phyloP scores from a whole-genome alignment of 208 protist species.

The Naegleria gruberi region DNA sequence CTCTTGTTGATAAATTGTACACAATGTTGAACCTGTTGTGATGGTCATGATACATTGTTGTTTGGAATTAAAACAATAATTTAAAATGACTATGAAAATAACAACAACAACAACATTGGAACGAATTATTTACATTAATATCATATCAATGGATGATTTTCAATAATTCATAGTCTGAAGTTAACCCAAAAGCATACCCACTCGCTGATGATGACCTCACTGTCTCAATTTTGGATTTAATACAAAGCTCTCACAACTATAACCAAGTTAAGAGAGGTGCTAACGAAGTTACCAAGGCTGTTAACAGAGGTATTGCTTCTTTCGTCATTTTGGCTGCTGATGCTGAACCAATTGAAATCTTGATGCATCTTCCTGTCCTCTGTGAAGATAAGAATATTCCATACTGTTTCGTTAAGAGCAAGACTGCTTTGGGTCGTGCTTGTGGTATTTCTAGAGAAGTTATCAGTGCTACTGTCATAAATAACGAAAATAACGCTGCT shows the following conservation, averaged over 20 bases:
- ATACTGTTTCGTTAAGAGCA: constrained; percentile 99
- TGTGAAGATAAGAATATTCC: constrained; percentile 99
- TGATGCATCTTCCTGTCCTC: constrained; percentile 98
- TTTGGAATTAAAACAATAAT: no score
- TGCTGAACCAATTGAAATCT: constrained; percentile 99
- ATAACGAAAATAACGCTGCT: constrained; percentile 87
- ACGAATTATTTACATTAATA: no score
- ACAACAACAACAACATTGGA: no score
- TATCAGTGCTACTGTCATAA: constrained; percentile 84
- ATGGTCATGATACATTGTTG: no score
- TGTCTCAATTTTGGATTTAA: constrained; percentile 90
- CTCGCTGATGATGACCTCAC: constrained; percentile 88
- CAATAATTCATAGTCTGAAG: background rate
- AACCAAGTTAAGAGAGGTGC: constrained; percentile 98
- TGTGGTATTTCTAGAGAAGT: constrained; percentile 96
- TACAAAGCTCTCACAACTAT: constrained; percentile 93
- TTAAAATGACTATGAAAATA: no score
- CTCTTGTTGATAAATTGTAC: no score
- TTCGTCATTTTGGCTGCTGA: constrained; percentile 99
- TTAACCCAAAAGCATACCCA: constrained; percentile 96
- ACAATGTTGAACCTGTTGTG: no score
- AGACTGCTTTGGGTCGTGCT: constrained; percentile 93
- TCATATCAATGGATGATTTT: no score
- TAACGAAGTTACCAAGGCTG: constrained; percentile 99
- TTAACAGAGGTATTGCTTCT: constrained; percentile 96